Percentiles rank a stretch among this genome's conserved stretches.
Evolutionary conservation across 2,329 filamentous ascomycete species (phyloP).

Genomic region (Sarocladium brachiariae): DNA sequence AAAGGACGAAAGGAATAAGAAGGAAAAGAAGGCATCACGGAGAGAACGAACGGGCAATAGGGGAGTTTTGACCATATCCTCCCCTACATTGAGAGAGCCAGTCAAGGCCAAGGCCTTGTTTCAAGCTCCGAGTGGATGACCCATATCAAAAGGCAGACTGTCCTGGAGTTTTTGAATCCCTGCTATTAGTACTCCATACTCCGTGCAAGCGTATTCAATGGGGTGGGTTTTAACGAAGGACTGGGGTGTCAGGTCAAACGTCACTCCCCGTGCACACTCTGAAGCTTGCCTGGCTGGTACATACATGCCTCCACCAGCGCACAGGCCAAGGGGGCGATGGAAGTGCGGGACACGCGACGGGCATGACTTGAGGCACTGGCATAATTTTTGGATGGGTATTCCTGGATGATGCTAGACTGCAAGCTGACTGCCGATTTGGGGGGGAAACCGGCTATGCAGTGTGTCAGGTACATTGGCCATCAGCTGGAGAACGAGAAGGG

Average conservation of each 20-base stretch:
- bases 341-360: not conserved
- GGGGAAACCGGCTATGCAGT: not conserved
- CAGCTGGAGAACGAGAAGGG: not conserved
- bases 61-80: slow-evolving; percentile 5
- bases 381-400: too few relatives aligned
- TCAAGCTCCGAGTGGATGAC: not conserved
- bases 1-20: slow-evolving; percentile 12
- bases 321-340: slow-evolving; percentile 4
- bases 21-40: slow-evolving; percentile 6
- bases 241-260: slow-evolving; percentile 6
- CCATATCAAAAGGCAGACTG: not conserved
- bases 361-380: not conserved
- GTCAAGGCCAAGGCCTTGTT: not conserved
- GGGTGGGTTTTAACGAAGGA: not conserved
- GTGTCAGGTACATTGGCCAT: not conserved
- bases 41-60: not conserved
- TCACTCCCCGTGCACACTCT: not conserved
- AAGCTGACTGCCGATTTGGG: not conserved
- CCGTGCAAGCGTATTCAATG: not conserved
- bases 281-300: too few relatives aligned
- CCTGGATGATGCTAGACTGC: too few relatives aligned
- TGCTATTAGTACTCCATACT: too few relatives aligned
- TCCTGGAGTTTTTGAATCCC: not conserved
- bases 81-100: not conserved
- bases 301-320: not conserved